phyloP scores from a whole-genome alignment of 192 early-diverging fungal species.

The Coemansia sp. region DNA sequence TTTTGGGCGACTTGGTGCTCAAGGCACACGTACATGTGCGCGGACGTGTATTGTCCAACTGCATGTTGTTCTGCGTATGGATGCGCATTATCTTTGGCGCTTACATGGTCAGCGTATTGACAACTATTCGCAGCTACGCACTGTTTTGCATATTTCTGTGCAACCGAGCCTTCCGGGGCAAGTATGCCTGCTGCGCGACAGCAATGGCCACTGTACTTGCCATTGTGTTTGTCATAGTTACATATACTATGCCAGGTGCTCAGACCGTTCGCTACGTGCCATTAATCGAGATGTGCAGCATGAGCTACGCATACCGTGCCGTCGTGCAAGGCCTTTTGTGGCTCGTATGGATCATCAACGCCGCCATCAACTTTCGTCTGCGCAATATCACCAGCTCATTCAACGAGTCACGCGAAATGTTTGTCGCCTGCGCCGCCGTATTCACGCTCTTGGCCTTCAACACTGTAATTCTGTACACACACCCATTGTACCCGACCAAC shows the following conservation, averaged over 20 bases:
- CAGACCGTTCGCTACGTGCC: constrained; percentile 34
- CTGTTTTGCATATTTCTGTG: constrained; percentile 48
- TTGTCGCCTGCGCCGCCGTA: constrained; percentile 38
- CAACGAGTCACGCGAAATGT: constrained; percentile 29
- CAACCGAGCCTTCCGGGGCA: constrained; percentile 39
- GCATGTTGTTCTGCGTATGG: constrained; percentile 52
- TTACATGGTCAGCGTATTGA: constrained; percentile 38
- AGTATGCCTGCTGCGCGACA: constrained; percentile 24
- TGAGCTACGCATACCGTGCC: constrained; percentile 45
- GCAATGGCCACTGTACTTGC: constrained; percentile 16
- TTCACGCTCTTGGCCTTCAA: constrained; percentile 46
- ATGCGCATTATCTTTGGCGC: constrained; percentile 42
- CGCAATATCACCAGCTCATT: constrained; percentile 41
- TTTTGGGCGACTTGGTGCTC: constrained; percentile 50
- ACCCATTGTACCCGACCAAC: constrained; percentile 43
- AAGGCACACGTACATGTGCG: constrained; percentile 50
- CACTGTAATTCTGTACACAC: constrained; percentile 38
- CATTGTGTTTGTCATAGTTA: constrained; percentile 32
- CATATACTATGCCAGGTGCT: constrained; percentile 29
- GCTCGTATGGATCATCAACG: constrained; percentile 46
- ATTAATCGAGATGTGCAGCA: constrained; percentile 42
- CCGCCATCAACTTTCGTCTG: constrained; percentile 37
- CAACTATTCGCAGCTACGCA: constrained; percentile 48
- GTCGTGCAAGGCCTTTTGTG: constrained; percentile 45
- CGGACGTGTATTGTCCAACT: constrained; percentile 27